phyloP scores from a whole-genome alignment of 164 flowering plant species.

The Nelumbo lutea region DNA sequence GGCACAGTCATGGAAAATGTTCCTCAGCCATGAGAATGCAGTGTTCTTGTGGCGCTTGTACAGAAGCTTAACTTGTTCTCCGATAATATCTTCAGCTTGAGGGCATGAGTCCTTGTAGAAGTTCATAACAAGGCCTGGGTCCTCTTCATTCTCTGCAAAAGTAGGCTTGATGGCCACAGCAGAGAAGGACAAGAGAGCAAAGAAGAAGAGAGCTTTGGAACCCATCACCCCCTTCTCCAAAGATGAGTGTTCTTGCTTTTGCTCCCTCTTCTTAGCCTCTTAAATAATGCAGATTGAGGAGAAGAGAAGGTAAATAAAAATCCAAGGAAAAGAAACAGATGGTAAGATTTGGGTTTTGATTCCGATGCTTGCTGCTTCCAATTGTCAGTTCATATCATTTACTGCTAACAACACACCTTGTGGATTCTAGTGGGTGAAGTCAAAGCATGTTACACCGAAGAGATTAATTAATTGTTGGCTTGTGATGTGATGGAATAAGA shows the following conservation, averaged over 20 bases:
- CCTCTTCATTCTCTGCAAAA: constrained; percentile 46
- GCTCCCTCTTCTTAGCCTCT: constrained; percentile 9
- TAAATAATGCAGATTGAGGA: constrained; percentile 14
- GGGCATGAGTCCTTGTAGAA: constrained; percentile 90
- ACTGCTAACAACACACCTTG: too few relatives aligned
- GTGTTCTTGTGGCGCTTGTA: constrained; percentile 99
- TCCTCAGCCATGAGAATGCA: constrained; percentile 98
- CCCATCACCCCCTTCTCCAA: constrained; percentile 30
- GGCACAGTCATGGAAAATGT: constrained; percentile 99
- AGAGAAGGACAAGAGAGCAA: constrained; percentile 35
- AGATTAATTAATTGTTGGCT: too few relatives aligned
- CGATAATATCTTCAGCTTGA: constrained; percentile 92
- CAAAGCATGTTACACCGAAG: too few relatives aligned
- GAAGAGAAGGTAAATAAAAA: background rate
- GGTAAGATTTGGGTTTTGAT: too few relatives aligned
- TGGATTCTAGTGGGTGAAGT: too few relatives aligned
- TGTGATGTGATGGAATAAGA: too few relatives aligned
- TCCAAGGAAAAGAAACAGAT: too few relatives aligned
- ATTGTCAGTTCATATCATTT: too few relatives aligned
- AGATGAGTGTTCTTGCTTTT: constrained; percentile 11
- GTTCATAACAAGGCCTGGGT: constrained; percentile 77
- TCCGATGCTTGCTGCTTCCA: too few relatives aligned
- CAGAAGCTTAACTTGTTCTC: constrained; percentile 84
- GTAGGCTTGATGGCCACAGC: constrained; percentile 27
- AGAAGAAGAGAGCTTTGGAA: constrained; percentile 44